Conservation (phyloP, 495 filamentous ascomycete species). For the Oleoguttula mirabilis region DNA sequence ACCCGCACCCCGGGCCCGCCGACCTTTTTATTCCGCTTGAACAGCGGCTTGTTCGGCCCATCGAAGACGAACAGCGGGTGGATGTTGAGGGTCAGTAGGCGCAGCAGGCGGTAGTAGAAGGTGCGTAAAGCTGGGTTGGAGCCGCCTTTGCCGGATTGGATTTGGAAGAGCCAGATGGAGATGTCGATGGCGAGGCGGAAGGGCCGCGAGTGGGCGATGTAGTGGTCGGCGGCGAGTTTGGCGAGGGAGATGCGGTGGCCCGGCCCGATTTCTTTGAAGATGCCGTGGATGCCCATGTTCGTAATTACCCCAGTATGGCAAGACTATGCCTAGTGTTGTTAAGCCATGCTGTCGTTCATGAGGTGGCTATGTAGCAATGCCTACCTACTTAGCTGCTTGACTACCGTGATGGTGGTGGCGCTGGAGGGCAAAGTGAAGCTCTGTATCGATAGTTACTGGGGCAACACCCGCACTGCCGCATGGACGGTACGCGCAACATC, state of each 20-base stretch:
- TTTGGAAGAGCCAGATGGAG: slow-evolving; percentile 95
- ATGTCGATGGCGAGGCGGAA: slow-evolving; percentile 87
- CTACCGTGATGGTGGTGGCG: no score
- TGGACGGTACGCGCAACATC: no score
- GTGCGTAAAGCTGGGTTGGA: slow-evolving; percentile 84
- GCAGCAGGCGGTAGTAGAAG: slow-evolving; percentile 81
- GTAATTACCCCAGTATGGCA: background rate
- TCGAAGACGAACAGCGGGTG: slow-evolving; percentile 94
- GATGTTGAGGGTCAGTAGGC: slow-evolving; percentile 66
- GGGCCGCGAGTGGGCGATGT: slow-evolving; percentile 57
- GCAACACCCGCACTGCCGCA: no score
- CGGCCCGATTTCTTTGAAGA: slow-evolving; percentile 77
- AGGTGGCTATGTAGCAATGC: no score
- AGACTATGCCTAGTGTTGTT: no score
- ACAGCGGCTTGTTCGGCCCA: slow-evolving; percentile 74
- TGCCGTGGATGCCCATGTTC: slow-evolving; percentile 39
- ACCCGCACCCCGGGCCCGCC: slow-evolving; percentile 32
- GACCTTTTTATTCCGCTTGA: slow-evolving; percentile 67
- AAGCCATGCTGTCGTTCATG: no score
- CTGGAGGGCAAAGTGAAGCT: no score
- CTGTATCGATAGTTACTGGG: no score
- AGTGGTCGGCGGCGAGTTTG: slow-evolving; percentile 64
- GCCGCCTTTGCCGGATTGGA: slow-evolving; percentile 71
- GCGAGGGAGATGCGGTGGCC: slow-evolving; percentile 72
- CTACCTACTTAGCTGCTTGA: no score